Conservation (phyloP, 2,329 filamentous ascomycete genomes). For the Fusarium continuum region DNA sequence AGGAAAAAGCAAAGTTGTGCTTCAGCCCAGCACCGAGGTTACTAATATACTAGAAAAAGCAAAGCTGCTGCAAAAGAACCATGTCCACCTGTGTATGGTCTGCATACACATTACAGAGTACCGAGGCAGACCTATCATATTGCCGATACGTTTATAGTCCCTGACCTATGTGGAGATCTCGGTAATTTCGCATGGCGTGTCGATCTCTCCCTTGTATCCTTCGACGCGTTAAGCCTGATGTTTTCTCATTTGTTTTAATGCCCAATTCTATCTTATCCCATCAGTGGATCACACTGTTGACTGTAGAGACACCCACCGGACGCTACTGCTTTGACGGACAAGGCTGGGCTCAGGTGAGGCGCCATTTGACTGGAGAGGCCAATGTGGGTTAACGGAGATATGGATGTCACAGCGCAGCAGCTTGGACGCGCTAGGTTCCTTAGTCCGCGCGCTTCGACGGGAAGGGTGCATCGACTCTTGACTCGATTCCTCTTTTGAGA, state of each 20-base stretch:
- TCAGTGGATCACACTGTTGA: slow-evolving; percentile 8
- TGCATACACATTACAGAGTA: slow-evolving; percentile 25
- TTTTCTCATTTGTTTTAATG: slow-evolving; percentile 33
- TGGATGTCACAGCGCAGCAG: slow-evolving; percentile 3
- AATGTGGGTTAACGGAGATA: slow-evolving; percentile 27
- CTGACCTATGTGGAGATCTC: slow-evolving; percentile 32
- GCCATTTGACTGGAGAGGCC: slow-evolving; percentile 14
- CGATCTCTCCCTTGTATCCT: slow-evolving; percentile 29
- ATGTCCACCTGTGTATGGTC: slow-evolving; percentile 26
- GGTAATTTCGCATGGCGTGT: slow-evolving; percentile 31
- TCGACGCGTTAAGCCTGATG: slow-evolving; percentile 35
- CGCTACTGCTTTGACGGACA: slow-evolving; percentile 33
- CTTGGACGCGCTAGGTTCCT: neutral
- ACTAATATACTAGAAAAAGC: slow-evolving; percentile 27
- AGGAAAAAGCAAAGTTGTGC: slow-evolving; percentile 30
- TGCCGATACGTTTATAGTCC: slow-evolving; percentile 4
- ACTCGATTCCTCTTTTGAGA: slow-evolving; percentile 26
- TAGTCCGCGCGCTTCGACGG: slow-evolving; percentile 9
- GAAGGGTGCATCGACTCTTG: slow-evolving; percentile 15
- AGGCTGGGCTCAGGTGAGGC: slow-evolving; percentile 41
- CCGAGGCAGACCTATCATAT: too few relatives aligned
- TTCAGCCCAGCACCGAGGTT: slow-evolving; percentile 2
- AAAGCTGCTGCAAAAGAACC: slow-evolving; percentile 35
- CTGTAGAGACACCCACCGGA: slow-evolving; percentile 35
- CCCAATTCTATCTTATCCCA: neutral